phyloP scores from a whole-genome alignment of 1,139 yeast genomes.

The Debaryomyces robertsiae region DNA sequence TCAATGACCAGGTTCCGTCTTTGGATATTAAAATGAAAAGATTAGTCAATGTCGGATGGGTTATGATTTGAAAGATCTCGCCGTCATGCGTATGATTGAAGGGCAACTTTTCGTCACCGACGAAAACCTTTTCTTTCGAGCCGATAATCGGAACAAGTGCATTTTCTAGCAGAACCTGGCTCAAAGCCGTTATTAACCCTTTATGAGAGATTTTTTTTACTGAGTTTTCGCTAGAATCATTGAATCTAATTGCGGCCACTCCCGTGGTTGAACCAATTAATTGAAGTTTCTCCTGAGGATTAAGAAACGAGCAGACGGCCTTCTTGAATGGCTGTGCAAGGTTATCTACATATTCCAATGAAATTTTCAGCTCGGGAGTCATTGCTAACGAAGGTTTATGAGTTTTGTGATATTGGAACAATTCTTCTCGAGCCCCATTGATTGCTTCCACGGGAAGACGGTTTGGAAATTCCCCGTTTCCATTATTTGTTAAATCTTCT shows the following conservation, averaged over 20 bases:
- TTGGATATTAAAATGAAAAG: slow-evolving; percentile 31
- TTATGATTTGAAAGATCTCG: slow-evolving; percentile 24
- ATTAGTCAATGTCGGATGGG: slow-evolving; percentile 37
- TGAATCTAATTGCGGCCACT: slow-evolving; percentile 21
- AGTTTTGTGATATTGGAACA: slow-evolving; percentile 47
- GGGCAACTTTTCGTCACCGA: slow-evolving; percentile 16
- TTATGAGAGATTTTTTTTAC: slow-evolving; percentile 16
- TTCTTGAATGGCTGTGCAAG: slow-evolving; percentile 21
- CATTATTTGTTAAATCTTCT: slow-evolving; percentile 10
- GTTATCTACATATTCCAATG: slow-evolving; percentile 12
- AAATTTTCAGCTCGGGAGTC: slow-evolving; percentile 18
- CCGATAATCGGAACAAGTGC: slow-evolving; percentile 23
- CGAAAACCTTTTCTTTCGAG: slow-evolving; percentile 20
- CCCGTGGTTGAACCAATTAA: slow-evolving; percentile 28
- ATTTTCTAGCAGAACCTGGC: slow-evolving; percentile 16
- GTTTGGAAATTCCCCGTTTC: not conserved
- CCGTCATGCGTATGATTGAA: slow-evolving; percentile 9
- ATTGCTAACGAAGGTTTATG: slow-evolving; percentile 39
- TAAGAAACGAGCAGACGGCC: slow-evolving; percentile 16
- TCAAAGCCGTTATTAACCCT: slow-evolving; percentile 21
- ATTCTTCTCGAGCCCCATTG: slow-evolving; percentile 35
- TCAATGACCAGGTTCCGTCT: slow-evolving; percentile 31
- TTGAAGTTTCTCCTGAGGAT: slow-evolving; percentile 18
- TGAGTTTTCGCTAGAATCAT: slow-evolving; percentile 13
- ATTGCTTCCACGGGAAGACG: slow-evolving; percentile 29